These are phyloP conservation scores for Penicillium malachiteum DNA, from an alignment of 495 filamentous ascomycete genomes.

Conservation along the genomic window DNA sequence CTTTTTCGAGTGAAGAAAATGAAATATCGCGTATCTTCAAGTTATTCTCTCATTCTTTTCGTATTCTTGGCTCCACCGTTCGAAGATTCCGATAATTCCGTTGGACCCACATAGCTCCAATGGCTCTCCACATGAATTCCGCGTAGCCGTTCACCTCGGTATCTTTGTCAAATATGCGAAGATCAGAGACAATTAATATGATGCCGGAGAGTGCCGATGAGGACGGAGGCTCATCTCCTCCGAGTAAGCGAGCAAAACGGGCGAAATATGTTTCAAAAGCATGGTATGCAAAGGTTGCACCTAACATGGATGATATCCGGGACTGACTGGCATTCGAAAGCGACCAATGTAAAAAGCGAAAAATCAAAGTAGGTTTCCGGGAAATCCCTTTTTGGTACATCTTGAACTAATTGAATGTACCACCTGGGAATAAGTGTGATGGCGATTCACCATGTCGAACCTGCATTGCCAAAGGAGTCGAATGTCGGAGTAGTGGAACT, in stretches of 20 bases:
- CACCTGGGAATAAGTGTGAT: conserved; percentile 28
- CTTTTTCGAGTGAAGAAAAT: too few relatives aligned
- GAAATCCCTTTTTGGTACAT: too few relatives aligned
- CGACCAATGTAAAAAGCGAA: conserved; percentile 22
- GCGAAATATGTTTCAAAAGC: conserved; percentile 28
- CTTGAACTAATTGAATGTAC: not conserved
- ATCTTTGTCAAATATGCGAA: not conserved
- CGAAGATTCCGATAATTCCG: conserved; percentile 22
- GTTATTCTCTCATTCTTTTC: too few relatives aligned
- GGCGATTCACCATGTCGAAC: conserved; percentile 21
- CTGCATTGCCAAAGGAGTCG: conserved; percentile 12
- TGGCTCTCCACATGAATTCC: conserved; percentile 8
- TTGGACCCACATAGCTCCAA: conserved; percentile 1
- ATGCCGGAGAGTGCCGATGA: not conserved
- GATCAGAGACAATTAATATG: not conserved
- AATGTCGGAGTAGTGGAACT: conserved; percentile 12
- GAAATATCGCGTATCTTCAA: too few relatives aligned
- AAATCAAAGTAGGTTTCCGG: conserved; percentile 20
- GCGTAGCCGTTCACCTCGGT: not conserved
- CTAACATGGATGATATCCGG: not conserved
- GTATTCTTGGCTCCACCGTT: too few relatives aligned
- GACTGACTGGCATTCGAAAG: conserved; percentile 4
- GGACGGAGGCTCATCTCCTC: not conserved
- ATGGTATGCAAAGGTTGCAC: conserved; percentile 20
- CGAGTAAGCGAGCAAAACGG: conserved; percentile 16